phyloP scores from a whole-genome alignment of 306 rosid species.

The Cicer cuneatum region DNA sequence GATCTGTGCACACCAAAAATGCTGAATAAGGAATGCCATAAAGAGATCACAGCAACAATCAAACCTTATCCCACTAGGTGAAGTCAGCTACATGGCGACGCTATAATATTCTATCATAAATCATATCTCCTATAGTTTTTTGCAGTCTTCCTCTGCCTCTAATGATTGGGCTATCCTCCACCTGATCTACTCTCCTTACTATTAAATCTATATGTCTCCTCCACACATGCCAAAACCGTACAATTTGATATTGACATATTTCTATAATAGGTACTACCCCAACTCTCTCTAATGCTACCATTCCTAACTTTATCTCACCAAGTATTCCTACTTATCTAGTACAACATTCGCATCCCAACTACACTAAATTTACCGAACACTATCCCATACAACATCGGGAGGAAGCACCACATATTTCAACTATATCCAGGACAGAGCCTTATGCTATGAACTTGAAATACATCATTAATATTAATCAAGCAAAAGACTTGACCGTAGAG shows the following conservation, averaged over 20 bases:
- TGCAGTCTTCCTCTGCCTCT: neutral
- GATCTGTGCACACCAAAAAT: slow-evolving; percentile 4
- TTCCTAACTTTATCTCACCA: neutral
- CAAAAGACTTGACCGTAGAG: too few relatives aligned
- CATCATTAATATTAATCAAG: too few relatives aligned
- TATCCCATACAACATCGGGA: too few relatives aligned
- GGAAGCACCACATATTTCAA: neutral
- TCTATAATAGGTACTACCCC: neutral
- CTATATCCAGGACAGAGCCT: neutral
- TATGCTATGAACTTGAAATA: neutral
- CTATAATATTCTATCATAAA: neutral
- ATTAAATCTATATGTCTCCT: neutral
- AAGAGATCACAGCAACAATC: neutral
- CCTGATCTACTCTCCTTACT: neutral
- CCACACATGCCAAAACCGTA: neutral
- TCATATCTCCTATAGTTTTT: neutral
- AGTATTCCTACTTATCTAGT: neutral
- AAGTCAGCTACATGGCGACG: neutral
- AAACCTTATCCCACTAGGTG: neutral
- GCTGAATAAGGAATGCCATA: neutral
- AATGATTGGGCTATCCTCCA: neutral
- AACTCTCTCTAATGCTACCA: neutral
- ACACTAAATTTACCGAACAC: too few relatives aligned
- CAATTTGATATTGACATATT: neutral
- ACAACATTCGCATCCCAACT: neutral